Evolutionary conservation across 2,329 filamentous ascomycete species (phyloP).

Genomic region (Epichloe scottii): DNA sequence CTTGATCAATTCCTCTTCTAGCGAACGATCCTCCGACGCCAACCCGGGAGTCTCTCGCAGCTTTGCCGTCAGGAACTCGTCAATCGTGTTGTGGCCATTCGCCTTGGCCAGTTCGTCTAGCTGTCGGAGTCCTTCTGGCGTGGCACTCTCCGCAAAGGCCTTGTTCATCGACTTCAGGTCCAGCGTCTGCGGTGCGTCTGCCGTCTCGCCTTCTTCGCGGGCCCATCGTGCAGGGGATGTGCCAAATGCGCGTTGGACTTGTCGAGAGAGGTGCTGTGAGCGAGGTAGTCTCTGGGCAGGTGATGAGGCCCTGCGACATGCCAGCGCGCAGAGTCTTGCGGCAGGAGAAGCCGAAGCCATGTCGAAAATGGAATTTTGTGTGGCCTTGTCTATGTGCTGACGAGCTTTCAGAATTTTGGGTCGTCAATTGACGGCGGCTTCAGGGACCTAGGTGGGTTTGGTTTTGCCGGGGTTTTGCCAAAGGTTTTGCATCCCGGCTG

Average conservation of each 20-base stretch:
- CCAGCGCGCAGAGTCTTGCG: slow-evolving; percentile 23
- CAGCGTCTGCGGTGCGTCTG: slow-evolving; percentile 10
- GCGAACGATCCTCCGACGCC: slow-evolving; percentile 18
- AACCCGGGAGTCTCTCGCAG: slow-evolving; percentile 18
- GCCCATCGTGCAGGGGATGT: slow-evolving; percentile 17
- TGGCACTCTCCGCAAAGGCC: slow-evolving; percentile 17
- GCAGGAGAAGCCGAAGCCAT: slow-evolving; percentile 28
- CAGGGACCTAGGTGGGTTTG: not conserved
- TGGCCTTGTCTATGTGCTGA: not conserved
- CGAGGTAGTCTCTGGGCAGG: slow-evolving; percentile 13
- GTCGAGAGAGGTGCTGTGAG: slow-evolving; percentile 14
- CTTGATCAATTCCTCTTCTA: slow-evolving; percentile 19
- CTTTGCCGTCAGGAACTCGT: slow-evolving; percentile 18
- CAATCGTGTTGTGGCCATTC: slow-evolving; percentile 21
- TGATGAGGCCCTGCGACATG: slow-evolving; percentile 19
- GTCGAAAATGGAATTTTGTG: slow-evolving; percentile 1
- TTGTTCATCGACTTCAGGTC: slow-evolving; percentile 20
- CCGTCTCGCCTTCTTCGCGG: slow-evolving; percentile 12
- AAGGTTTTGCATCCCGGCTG: not conserved
- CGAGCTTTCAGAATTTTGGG: slow-evolving; percentile 20
- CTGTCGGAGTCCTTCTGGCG: slow-evolving; percentile 20
- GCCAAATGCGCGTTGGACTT: slow-evolving; percentile 18
- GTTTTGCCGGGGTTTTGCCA: slow-evolving; percentile 4
- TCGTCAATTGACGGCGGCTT: not conserved
- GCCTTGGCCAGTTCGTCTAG: slow-evolving; percentile 24